Conservation (phyloP, 2,329 filamentous ascomycete genomes). For the Cladosporium sp. region DNA sequence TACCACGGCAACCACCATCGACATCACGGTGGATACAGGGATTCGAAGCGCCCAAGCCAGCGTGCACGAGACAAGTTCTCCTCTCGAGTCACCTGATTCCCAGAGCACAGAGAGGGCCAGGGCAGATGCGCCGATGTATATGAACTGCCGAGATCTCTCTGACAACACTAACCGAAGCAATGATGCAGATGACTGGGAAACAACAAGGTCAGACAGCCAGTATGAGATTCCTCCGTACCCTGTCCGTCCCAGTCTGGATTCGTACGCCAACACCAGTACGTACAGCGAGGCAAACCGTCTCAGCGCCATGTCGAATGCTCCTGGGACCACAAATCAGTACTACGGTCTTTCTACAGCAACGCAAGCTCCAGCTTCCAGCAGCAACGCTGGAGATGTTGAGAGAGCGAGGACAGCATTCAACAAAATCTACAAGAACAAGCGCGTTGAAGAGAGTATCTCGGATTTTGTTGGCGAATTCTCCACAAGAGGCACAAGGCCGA, state of each 20-base stretch:
- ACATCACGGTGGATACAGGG: neutral
- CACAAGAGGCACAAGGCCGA: neutral
- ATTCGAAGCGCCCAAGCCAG: neutral
- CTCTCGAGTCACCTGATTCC: neutral
- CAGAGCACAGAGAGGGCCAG: neutral
- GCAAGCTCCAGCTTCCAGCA: neutral
- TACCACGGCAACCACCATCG: neutral
- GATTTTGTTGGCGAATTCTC: no score
- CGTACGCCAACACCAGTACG: conserved; percentile 24
- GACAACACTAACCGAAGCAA: neutral
- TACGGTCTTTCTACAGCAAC: neutral
- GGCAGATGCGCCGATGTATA: neutral
- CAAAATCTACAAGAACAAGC: conserved; percentile 8
- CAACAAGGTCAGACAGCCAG: conserved; percentile 13
- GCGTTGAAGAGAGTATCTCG: neutral
- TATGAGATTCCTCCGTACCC: conserved; percentile 3
- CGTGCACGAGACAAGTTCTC: neutral
- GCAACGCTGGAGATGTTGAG: neutral
- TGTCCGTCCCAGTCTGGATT: conserved; percentile 16
- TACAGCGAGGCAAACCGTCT: conserved; percentile 15
- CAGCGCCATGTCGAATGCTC: conserved; percentile 8
- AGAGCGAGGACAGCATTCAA: conserved; percentile 1
- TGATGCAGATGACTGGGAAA: conserved; percentile 14
- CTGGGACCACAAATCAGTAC: neutral
- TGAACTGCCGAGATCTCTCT: neutral